Conservation (phyloP, 139 green algal species). For the Chlorella sp. region DNA sequence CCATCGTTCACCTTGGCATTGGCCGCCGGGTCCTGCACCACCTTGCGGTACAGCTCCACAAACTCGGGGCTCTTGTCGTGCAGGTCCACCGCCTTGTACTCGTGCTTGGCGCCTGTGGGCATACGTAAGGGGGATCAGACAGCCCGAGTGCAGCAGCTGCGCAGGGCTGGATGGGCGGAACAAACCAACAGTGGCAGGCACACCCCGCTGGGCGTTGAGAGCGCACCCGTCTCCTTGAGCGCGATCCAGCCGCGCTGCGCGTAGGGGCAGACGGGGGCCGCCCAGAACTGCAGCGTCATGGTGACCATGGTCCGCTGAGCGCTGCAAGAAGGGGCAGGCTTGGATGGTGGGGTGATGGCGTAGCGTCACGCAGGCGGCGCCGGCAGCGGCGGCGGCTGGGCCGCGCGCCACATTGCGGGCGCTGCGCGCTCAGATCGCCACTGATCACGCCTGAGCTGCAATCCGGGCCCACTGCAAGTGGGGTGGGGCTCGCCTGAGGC, state of each 20-base stretch:
- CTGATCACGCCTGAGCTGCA: too few relatives aligned
- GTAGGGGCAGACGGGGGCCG: slow-evolving; percentile 15
- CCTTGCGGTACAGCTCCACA: slow-evolving; percentile 25
- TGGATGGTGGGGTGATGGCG: background rate
- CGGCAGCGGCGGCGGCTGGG: background rate
- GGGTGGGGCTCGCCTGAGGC: too few relatives aligned
- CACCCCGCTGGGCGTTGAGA: too few relatives aligned
- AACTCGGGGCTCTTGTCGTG: slow-evolving; percentile 24
- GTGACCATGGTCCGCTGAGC: background rate
- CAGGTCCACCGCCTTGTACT: slow-evolving; percentile 28
- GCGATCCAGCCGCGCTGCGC: slow-evolving; percentile 22
- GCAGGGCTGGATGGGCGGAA: too few relatives aligned
- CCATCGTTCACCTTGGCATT: slow-evolving; percentile 13
- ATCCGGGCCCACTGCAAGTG: too few relatives aligned
- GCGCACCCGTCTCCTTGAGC: background rate
- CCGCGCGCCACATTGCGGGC: background rate
- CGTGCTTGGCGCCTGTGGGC: background rate
- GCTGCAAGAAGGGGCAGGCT: background rate
- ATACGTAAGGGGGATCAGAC: too few relatives aligned
- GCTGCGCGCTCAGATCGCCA: too few relatives aligned
- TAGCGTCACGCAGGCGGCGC: background rate
- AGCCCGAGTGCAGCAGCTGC: too few relatives aligned
- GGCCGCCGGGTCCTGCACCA: background rate
- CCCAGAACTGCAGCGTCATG: slow-evolving; percentile 14
- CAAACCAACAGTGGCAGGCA: too few relatives aligned